Percentiles rank a stretch among this genome's conserved stretches.
Evolutionary conservation across 768 basidiomycete genomes (phyloP).

Genomic region (Naganishia randhawae): DNA sequence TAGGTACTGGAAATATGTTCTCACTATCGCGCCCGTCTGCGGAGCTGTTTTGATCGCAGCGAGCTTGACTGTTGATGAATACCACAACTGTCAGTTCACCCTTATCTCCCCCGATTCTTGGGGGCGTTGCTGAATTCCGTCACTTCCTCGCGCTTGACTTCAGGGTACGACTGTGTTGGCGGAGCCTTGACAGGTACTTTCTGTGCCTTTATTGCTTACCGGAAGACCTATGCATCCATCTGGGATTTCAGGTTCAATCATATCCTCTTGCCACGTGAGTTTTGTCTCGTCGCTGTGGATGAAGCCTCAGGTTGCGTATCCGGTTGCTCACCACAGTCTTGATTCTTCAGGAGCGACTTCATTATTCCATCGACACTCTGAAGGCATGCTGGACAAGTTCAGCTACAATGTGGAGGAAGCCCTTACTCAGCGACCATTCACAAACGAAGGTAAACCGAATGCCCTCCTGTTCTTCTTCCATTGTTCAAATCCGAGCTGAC

Average conservation of each 20-base stretch:
- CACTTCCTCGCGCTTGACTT: not conserved
- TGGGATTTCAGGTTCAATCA: constrained; percentile 63
- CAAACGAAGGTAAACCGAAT: constrained; percentile 36
- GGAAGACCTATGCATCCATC: constrained; percentile 59
- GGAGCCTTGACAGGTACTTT: constrained; percentile 58
- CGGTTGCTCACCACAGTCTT: not conserved
- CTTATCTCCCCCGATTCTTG: not conserved
- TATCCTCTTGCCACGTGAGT: constrained; percentile 58
- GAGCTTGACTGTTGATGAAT: constrained; percentile 60
- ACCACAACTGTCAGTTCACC: constrained; percentile 53
- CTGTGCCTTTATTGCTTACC: constrained; percentile 57
- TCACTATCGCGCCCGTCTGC: constrained; percentile 60
- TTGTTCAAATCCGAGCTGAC: not conserved
- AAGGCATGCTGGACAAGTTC: constrained; percentile 28
- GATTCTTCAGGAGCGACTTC: constrained; percentile 32
- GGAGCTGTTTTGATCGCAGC: constrained; percentile 61
- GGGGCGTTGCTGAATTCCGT: not conserved
- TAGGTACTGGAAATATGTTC: constrained; percentile 62
- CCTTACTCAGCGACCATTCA: constrained; percentile 36
- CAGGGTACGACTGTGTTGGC: constrained; percentile 58
- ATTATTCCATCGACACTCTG: constrained; percentile 38
- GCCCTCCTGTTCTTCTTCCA: too few species aligned
- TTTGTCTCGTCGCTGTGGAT: constrained; percentile 23
- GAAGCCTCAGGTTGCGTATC: not conserved
- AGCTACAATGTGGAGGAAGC: constrained; percentile 36